Evolutionary conservation across 2,329 filamentous ascomycete genomes (phyloP).

Genomic region (Cercospora sesami): DNA sequence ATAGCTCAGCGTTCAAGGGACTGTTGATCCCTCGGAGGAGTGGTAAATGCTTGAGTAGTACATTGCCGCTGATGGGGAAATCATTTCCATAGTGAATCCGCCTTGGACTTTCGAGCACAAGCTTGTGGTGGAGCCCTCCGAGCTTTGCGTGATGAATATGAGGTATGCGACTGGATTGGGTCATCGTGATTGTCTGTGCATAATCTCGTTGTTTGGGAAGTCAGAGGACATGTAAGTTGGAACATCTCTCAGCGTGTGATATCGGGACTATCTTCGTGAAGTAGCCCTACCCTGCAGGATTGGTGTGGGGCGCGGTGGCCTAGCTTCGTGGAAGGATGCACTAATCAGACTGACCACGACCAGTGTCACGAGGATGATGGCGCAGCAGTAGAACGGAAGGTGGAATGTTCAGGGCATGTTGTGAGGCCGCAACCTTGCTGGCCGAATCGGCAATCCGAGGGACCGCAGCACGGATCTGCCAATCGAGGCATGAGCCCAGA

Average conservation of each 20-base stretch:
- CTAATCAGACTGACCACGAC: background rate
- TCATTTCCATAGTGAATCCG: slow-evolving; percentile 23
- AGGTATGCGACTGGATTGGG: background rate
- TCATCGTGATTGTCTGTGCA: background rate
- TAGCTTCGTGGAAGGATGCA: background rate
- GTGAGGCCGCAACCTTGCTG: background rate
- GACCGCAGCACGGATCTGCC: background rate
- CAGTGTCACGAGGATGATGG: background rate
- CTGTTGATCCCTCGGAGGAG: background rate
- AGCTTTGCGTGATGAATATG: slow-evolving; percentile 9
- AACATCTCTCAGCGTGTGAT: background rate
- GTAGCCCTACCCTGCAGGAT: background rate
- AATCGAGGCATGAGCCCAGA: no score
- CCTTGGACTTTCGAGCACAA: slow-evolving; percentile 17
- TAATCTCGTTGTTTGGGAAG: background rate
- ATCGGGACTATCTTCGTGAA: background rate
- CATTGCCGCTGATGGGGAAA: slow-evolving; percentile 17
- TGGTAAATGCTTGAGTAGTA: slow-evolving; percentile 16
- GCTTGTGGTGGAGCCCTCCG: slow-evolving; percentile 13
- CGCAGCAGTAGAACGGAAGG: background rate
- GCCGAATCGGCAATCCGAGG: background rate
- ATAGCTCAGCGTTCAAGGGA: slow-evolving; percentile 14
- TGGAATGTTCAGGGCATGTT: background rate
- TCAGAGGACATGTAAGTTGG: background rate
- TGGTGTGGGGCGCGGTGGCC: background rate